Base-by-base conservation (phyloP, 2,329 filamentous ascomycete species). In the Diaporthe sp. region DNA sequence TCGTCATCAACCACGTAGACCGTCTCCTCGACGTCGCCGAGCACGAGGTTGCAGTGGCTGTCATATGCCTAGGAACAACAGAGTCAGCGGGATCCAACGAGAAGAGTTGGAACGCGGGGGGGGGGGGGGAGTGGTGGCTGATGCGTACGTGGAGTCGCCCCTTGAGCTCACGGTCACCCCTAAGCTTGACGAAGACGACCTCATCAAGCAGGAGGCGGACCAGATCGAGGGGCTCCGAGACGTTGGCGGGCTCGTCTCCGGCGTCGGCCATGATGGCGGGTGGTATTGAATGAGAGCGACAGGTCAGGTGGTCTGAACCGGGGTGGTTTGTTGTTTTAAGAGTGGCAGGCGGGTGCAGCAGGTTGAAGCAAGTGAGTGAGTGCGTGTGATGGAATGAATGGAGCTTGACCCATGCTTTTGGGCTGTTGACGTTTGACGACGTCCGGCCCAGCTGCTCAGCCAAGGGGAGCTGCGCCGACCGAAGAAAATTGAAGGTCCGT, bases 21-120 rank as follows among this genome's bases (percentile, higher is more conserved):
- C 9, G 96, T 98, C 88, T 99, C 97, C 83, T 98, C 95, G 6
- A 98, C 97, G 79, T 99, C 97, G 73, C 97, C 96, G 8, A 99
- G 90, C 8, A 99, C 95, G 60, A 99, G 86, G 82, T 99, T 99
- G 90, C 97, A 99, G 85, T 99, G 97, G 82, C 95, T 98, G 83
- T 99, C 97, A 84, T 99, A 99, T 74, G 97, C 97, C 97, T 99
- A 76, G 34, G 28, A 72, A 44, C 55, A 71, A 65, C 28, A 72
- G 44, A n/a, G 72, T 75, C 42, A 74, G 61, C 46, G 37, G 42
- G 25, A 13, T 34, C 19, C 31, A 57, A 42, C 73, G 58, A 65
- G 55, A 60, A 61, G 49, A 31, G 25, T 37, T n/a, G 31, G 17
- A 31, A 72, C 31, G n/a, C n/a, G 46, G 58, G 17, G 51, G 62